Evolutionary conservation across 352 stramenopile genomes (phyloP).

Genomic region (Pythium aquatile): DNA sequence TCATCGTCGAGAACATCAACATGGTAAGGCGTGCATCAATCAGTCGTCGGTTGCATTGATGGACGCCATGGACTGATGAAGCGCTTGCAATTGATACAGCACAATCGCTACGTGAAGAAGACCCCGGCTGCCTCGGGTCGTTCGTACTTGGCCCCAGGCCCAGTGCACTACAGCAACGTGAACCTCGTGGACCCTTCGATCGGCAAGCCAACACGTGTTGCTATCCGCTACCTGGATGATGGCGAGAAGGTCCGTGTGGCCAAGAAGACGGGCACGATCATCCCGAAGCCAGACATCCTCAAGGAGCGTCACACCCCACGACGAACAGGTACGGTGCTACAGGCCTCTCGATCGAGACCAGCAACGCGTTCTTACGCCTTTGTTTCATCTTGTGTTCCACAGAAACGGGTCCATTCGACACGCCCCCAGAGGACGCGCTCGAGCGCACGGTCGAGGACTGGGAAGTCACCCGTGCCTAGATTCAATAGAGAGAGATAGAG

Average conservation of each 20-base stretch:
- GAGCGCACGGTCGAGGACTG: slow-evolving; percentile 77
- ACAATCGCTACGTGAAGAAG: slow-evolving; percentile 81
- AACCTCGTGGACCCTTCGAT: slow-evolving; percentile 83
- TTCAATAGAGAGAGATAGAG: slow-evolving; percentile 17
- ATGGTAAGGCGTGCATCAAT: slow-evolving; percentile 41
- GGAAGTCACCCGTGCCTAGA: slow-evolving; percentile 70
- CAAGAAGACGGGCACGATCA: slow-evolving; percentile 95
- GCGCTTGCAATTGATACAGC: slow-evolving; percentile 23
- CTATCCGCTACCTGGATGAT: slow-evolving; percentile 87
- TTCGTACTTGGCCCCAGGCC: slow-evolving; percentile 77
- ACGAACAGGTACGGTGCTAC: slow-evolving; percentile 55
- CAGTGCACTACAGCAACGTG: slow-evolving; percentile 88
- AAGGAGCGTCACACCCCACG: slow-evolving; percentile 84
- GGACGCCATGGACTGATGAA: not conserved
- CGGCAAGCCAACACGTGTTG: slow-evolving; percentile 73
- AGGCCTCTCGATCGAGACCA: not conserved
- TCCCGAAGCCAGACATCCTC: slow-evolving; percentile 91
- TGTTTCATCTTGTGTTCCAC: not conserved
- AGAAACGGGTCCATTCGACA: slow-evolving; percentile 84
- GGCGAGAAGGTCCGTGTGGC: slow-evolving; percentile 94
- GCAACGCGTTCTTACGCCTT: not conserved
- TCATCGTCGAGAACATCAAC: slow-evolving; percentile 88
- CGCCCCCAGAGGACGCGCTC: slow-evolving; percentile 72
- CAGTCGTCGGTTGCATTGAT: not conserved
- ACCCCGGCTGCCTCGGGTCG: slow-evolving; percentile 64